Percentiles rank a stretch among this genome's conserved stretches.
Conservation (phyloP, 768 basidiomycete species). For the Panaeolus cyanescens region DNA sequence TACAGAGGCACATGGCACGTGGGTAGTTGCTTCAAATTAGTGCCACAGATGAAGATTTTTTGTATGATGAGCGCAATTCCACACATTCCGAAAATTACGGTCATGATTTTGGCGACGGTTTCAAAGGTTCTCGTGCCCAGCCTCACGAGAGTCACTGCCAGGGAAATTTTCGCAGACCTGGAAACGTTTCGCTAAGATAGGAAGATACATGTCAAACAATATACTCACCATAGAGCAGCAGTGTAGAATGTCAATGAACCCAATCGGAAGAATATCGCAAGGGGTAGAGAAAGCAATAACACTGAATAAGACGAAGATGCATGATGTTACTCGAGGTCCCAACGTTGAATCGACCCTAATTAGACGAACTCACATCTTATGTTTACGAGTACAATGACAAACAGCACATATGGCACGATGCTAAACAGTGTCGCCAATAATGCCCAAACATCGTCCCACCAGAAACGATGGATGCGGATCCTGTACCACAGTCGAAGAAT, state of each 20-base stretch:
- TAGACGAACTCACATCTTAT: neutral
- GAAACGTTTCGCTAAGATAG: neutral
- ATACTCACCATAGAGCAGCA: neutral
- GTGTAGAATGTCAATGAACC: neutral
- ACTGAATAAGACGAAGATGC: neutral
- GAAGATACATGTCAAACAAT: neutral
- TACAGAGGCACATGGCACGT: neutral
- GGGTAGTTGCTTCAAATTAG: neutral
- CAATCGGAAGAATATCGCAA: neutral
- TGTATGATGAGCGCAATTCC: neutral
- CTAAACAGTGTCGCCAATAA: slow-evolving; percentile 12
- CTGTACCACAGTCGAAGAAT: slow-evolving; percentile 23
- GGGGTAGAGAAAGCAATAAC: neutral
- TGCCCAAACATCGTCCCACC: slow-evolving; percentile 34
- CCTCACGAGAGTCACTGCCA: neutral
- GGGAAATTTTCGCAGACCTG: neutral
- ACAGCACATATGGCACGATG: neutral
- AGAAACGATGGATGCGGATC: slow-evolving; percentile 20
- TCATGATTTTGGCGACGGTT: neutral
- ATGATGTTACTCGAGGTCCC: neutral
- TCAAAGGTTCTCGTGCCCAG: neutral
- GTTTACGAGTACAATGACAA: neutral
- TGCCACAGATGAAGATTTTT: neutral
- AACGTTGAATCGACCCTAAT: too few species aligned
- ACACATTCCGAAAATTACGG: neutral